phyloP scores from a whole-genome alignment of 345 rosid genomes.

The Microthlaspi erraticum region DNA sequence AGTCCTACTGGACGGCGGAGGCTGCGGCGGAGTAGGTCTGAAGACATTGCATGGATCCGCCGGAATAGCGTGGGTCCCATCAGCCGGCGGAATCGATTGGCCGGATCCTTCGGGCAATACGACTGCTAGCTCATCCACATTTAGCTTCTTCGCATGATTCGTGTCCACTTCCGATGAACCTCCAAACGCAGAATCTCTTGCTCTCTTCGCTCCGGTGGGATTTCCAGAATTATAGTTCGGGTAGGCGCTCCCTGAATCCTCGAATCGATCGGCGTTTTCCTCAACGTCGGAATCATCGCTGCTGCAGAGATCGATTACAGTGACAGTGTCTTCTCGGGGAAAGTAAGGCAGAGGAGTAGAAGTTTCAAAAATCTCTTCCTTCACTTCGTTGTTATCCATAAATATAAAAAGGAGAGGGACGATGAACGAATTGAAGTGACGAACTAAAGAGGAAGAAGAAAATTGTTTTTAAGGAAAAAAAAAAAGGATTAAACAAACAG shows the following conservation, averaged over 20 bases:
- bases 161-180: conserved; percentile 40
- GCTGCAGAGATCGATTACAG: conserved; percentile 64
- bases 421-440: background rate
- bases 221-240: conserved; percentile 22
- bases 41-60: conserved; percentile 13
- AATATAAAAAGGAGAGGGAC: background rate
- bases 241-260: background rate
- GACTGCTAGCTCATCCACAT: conserved; percentile 40
- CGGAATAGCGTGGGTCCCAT: conserved; percentile 11
- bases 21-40: background rate
- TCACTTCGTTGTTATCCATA: conserved; percentile 52
- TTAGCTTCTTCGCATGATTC: conserved; percentile 35
- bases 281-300: conserved; percentile 57
- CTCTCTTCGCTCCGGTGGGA: conserved; percentile 36
- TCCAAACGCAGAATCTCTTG: conserved; percentile 29
- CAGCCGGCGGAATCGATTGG: conserved; percentile 47
- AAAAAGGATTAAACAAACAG: background rate
- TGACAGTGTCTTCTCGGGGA: conserved; percentile 24
- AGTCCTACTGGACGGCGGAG: conserved; percentile 14
- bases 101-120: conserved; percentile 57
- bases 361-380: conserved; percentile 51
- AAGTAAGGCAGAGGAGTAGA: conserved; percentile 6
- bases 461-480: background rate
- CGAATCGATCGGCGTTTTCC: background rate
- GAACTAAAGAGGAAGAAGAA: background rate